phyloP scores from a whole-genome alignment of 768 basidiomycete species.

The Inosperma sp. region DNA sequence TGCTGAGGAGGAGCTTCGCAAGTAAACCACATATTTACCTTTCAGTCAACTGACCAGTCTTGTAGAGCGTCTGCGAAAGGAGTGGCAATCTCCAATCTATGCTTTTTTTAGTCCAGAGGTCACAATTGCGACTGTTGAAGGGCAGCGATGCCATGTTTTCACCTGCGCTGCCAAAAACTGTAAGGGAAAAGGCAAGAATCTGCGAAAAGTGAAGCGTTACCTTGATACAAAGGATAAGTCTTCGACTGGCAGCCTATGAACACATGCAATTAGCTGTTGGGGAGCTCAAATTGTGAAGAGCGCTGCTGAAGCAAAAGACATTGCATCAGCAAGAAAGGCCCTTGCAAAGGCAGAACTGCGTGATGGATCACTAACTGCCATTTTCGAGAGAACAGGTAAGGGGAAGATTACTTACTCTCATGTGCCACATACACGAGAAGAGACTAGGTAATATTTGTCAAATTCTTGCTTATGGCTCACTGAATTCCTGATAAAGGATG shows the following conservation, averaged over 20 bases:
- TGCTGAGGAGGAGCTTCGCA: not conserved
- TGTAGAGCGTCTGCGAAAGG: slow-evolving; percentile 8
- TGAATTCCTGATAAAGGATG: no score
- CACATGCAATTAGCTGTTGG: slow-evolving; percentile 28
- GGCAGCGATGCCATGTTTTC: slow-evolving; percentile 1
- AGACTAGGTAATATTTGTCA: slow-evolving; percentile 17
- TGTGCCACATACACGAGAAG: not conserved
- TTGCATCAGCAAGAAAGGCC: slow-evolving; percentile 13
- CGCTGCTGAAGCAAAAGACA: slow-evolving; percentile 17
- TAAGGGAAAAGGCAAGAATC: not conserved
- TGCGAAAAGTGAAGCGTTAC: not conserved
- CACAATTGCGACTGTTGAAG: slow-evolving; percentile 18
- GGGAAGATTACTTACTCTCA: slow-evolving; percentile 15
- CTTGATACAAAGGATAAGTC: slow-evolving; percentile 21
- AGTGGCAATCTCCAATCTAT: slow-evolving; percentile 33
- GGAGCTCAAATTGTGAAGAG: slow-evolving; percentile 17
- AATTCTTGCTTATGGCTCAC: no score
- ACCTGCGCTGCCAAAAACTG: slow-evolving; percentile 4
- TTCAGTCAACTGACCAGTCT: not conserved
- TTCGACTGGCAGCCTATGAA: slow-evolving; percentile 27
- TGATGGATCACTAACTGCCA: slow-evolving; percentile 21
- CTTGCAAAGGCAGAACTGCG: slow-evolving; percentile 7
- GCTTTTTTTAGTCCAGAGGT: slow-evolving; percentile 28
- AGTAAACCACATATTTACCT: not conserved
- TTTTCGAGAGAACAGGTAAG: slow-evolving; percentile 21